Evolutionary conservation across 2,329 filamentous ascomycete genomes (phyloP).

Genomic region (Fusarium agapanthi): DNA sequence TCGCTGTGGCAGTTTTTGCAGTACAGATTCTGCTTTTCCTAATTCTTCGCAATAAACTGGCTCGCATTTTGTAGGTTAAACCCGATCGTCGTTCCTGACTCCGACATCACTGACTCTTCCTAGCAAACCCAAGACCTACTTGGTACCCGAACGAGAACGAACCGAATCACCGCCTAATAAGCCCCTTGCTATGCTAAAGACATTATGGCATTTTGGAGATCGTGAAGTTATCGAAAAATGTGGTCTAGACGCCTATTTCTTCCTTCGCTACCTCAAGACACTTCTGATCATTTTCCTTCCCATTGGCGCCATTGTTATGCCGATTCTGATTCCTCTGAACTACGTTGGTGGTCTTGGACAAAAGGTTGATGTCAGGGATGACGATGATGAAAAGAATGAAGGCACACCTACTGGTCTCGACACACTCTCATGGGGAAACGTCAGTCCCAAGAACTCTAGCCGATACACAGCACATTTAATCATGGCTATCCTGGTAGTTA

Average conservation of each 20-base stretch:
- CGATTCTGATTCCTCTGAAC: constrained; percentile 88
- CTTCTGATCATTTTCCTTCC: constrained; percentile 93
- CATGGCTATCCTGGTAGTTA: constrained; percentile 78
- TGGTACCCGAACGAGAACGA: constrained; percentile 85
- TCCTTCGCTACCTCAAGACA: constrained; percentile 81
- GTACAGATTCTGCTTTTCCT: constrained; percentile 76
- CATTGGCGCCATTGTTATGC: constrained; percentile 78
- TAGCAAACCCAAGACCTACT: constrained; percentile 84
- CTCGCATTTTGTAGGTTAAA: constrained; percentile 78
- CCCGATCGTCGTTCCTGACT: not conserved
- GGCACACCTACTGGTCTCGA: constrained; percentile 71
- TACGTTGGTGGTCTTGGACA: constrained; percentile 74
- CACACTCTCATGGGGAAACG: constrained; percentile 86
- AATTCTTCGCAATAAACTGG: constrained; percentile 78
- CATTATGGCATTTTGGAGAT: constrained; percentile 74
- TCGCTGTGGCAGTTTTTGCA: constrained; percentile 69
- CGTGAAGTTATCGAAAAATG: constrained; percentile 93
- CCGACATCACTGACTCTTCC: not conserved
- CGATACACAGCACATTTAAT: constrained; percentile 88
- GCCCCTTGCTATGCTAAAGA: constrained; percentile 56
- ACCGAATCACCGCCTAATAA: constrained; percentile 74
- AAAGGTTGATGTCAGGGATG: constrained; percentile 49
- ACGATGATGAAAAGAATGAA: constrained; percentile 40
- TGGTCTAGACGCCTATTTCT: constrained; percentile 96
- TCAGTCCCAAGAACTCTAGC: constrained; percentile 69